phyloP scores from a whole-genome alignment of 768 basidiomycete species.

The Dentipellis sp. region DNA sequence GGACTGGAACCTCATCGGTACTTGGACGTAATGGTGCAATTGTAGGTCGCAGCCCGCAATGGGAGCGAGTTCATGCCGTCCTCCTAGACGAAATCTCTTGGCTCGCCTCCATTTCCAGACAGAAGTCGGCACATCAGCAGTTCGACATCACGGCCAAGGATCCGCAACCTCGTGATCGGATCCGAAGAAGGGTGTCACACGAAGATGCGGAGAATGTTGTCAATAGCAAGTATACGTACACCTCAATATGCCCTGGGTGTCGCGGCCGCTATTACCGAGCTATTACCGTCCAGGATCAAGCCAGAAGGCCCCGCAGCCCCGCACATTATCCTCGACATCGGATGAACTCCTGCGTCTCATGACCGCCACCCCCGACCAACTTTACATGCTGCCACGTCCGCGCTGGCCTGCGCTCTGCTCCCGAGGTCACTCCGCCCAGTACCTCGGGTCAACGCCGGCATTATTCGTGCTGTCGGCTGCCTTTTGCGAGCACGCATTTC shows the following conservation, averaged over 20 bases:
- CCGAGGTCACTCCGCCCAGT: conserved; percentile 2
- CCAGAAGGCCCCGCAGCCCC: not conserved
- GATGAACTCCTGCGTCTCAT: conserved; percentile 5
- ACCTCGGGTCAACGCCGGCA: conserved; percentile 6
- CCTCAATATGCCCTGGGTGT: not conserved
- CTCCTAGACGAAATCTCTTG: not conserved
- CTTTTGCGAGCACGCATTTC: not conserved
- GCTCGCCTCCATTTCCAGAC: not conserved
- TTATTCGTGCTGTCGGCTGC: not conserved
- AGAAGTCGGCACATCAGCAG: not conserved
- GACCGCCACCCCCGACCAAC: not conserved
- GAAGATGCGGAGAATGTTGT: not conserved
- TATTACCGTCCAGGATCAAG: not conserved
- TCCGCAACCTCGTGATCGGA: not conserved
- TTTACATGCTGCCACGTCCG: not conserved
- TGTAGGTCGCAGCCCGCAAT: not conserved
- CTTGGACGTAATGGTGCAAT: not conserved
- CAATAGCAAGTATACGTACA: not conserved
- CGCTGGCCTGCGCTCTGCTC: not conserved
- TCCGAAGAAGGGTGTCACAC: not conserved
- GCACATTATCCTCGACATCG: not conserved
- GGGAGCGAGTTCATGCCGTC: not conserved
- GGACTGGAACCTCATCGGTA: not conserved
- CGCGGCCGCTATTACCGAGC: not conserved
- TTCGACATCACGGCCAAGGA: not conserved